Conservation (phyloP, 805 yeast genomes). For the Saturnispora ahearnii region DNA sequence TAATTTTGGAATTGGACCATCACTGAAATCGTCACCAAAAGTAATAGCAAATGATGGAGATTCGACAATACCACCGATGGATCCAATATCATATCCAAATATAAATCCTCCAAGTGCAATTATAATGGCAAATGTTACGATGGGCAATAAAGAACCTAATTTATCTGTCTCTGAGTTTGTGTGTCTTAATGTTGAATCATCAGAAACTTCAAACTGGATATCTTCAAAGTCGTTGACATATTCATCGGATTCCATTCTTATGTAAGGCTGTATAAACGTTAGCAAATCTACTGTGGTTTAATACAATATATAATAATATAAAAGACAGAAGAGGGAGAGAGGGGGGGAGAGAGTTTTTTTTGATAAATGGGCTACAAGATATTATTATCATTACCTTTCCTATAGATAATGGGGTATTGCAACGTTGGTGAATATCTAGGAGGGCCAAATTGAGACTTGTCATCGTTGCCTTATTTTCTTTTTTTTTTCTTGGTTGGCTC, state of each 20-base stretch:
- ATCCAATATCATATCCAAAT: slow-evolving; percentile 32
- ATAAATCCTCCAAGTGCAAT: slow-evolving; percentile 28
- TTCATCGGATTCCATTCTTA: too few relatives aligned
- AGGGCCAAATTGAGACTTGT: not conserved
- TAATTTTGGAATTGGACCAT: slow-evolving; percentile 8
- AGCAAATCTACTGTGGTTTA: too few relatives aligned
- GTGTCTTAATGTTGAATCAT: not conserved
- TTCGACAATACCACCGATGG: slow-evolving; percentile 28
- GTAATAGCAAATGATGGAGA: slow-evolving; percentile 20
- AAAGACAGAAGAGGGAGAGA: too few relatives aligned
- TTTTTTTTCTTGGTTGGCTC: not conserved
- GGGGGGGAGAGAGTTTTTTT: too few relatives aligned
- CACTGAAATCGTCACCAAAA: slow-evolving; percentile 19
- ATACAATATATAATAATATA: too few relatives aligned
- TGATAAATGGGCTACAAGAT: too few relatives aligned
- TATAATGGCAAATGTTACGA: slow-evolving; percentile 19
- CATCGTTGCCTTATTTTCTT: not conserved
- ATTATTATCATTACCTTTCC: too few relatives aligned
- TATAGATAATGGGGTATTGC: too few relatives aligned
- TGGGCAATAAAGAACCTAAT: slow-evolving; percentile 17
- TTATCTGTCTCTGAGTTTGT: not conserved
- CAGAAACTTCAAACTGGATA: not conserved
- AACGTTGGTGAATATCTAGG: not conserved
- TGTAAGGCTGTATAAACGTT: too few relatives aligned
- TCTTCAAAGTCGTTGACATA: not conserved